Evolutionary conservation across 108 stramenopile genomes (phyloP), one percentile per base, ranked within the genome.

Genomic region (Nannochloropsis gaditana): DNA sequence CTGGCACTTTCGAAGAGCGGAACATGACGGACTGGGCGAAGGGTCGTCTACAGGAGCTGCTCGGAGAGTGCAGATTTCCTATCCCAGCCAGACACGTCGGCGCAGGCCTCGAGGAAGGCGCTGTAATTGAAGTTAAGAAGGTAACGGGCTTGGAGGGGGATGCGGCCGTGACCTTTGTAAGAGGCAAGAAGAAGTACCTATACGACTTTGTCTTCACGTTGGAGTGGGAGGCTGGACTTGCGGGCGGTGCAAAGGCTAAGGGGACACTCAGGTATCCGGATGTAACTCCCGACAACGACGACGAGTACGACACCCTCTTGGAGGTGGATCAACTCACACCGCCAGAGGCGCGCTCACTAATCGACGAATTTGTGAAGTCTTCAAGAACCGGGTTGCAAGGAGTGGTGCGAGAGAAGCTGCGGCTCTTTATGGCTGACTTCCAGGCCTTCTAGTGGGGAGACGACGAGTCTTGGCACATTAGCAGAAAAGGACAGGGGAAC

Each of bases 1-100:
- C 95, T 2, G 96, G 96, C 1, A 97, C 97, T 1, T 97, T 95
- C 94, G 97, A 98, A 89, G 96, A 96, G 90, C 94, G 94, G 85
- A 93, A 95, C 88, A 92, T 94, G 44, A 92, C 94, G 31, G 86
- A 92, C 82, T 97, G 89, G 89, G 89, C 89, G 31, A 88, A 86
- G 87, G 43, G 85, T 9, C 85, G 87, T 9, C 84, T 89, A 11
- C 21, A 83, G 45, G 87, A 88, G 87, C 87, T 88, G 42, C 89
- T 89, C 19, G 9, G 21, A 84, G 89, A 15, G 41, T 82, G 85
- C 17, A 80, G 82, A 43, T 82, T 88, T 80, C 41, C 5, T 41
- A 5, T 31, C 11, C 80, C 80, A 31, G 41, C 21, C 21, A 11
- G 41, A 81, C 21, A 41, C 41, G 2, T 42, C 11, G 80, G 80